phyloP scores from a whole-genome alignment of 148 eudicot species.

The Polygonum maritimum region DNA sequence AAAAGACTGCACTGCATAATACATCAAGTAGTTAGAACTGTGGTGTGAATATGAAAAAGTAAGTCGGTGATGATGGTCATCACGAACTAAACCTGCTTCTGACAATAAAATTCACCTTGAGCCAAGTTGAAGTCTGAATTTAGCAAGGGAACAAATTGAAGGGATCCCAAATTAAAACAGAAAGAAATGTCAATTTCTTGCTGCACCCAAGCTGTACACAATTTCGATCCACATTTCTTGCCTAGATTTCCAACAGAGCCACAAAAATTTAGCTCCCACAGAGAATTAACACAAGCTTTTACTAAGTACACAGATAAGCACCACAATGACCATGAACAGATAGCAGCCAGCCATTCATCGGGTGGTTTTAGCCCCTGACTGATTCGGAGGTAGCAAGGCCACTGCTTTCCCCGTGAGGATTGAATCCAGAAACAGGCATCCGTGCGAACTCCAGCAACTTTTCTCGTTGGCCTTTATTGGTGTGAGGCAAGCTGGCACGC shows the following conservation, averaged over 20 bases:
- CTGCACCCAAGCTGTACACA: slow-evolving; percentile 7
- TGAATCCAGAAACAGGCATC: slow-evolving; percentile 57
- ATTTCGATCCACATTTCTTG: slow-evolving; percentile 1
- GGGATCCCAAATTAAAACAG: not conserved
- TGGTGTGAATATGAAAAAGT: too few relatives aligned
- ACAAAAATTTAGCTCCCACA: slow-evolving; percentile 7
- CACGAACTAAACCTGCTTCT: not conserved
- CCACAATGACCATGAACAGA: not conserved
- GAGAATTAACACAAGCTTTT: not conserved
- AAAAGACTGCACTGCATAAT: not conserved
- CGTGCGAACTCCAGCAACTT: slow-evolving; percentile 67
- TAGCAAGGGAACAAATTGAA: not conserved
- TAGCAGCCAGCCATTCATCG: not conserved
- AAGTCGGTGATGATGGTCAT: not conserved
- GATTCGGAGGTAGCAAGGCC: slow-evolving; percentile 8
- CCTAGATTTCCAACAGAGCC: slow-evolving; percentile 11
- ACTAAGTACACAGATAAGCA: not conserved
- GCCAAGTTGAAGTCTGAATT: not conserved
- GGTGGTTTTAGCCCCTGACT: not conserved
- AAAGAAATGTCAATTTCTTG: not conserved
- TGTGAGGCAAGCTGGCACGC: slow-evolving; percentile 89
- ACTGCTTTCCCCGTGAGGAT: slow-evolving; percentile 28
- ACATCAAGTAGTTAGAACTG: too few relatives aligned
- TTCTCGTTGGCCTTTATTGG: slow-evolving; percentile 64
- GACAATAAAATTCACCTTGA: not conserved